Percentiles rank a stretch among this genome's conserved stretches.
phyloP scores from a whole-genome alignment of 2,329 filamentous ascomycete genomes.

The Cyanodermella asteris region DNA sequence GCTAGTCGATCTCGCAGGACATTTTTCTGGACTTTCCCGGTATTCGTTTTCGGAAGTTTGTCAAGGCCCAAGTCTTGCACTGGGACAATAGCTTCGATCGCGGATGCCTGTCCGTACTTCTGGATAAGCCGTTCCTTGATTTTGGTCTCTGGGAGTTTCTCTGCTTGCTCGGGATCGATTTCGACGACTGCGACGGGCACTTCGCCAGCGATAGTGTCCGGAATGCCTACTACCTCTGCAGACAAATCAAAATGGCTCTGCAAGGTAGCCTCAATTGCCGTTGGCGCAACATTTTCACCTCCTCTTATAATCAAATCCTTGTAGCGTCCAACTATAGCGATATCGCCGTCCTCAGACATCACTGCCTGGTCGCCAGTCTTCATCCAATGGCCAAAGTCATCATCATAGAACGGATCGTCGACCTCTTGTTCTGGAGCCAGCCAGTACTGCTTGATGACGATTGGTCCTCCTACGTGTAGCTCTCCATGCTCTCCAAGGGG shows the following conservation, averaged over 20 bases:
- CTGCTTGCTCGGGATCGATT: slow-evolving; percentile 10
- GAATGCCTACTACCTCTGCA: slow-evolving; percentile 21
- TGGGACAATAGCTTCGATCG: slow-evolving; percentile 20
- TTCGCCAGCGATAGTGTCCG: slow-evolving; percentile 25
- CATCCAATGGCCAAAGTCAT: slow-evolving; percentile 17
- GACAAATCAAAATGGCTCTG: slow-evolving; percentile 2
- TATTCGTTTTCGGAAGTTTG: slow-evolving; percentile 19
- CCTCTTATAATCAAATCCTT: slow-evolving; percentile 26
- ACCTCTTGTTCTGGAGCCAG: no score
- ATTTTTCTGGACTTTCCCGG: slow-evolving; percentile 24
- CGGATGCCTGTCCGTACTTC: slow-evolving; percentile 17
- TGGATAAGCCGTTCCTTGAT: slow-evolving; percentile 11
- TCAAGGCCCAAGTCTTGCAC: slow-evolving; percentile 20
- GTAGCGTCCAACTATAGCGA: slow-evolving; percentile 21
- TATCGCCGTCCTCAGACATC: slow-evolving; percentile 17
- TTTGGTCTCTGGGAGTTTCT: slow-evolving; percentile 13
- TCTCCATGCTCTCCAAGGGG: slow-evolving; percentile 17
- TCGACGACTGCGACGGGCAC: slow-evolving; percentile 24
- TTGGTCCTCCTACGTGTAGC: slow-evolving; percentile 18
- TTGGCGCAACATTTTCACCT: slow-evolving; percentile 23
- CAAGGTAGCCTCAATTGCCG: slow-evolving; percentile 17
- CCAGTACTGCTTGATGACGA: slow-evolving; percentile 17
- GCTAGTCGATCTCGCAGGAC: slow-evolving; percentile 13
- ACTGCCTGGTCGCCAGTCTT: slow-evolving; percentile 21
- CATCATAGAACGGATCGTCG: slow-evolving; percentile 16